Evolutionary conservation across 2,329 filamentous ascomycete genomes (phyloP).

Genomic region (Xylaria digitata): DNA sequence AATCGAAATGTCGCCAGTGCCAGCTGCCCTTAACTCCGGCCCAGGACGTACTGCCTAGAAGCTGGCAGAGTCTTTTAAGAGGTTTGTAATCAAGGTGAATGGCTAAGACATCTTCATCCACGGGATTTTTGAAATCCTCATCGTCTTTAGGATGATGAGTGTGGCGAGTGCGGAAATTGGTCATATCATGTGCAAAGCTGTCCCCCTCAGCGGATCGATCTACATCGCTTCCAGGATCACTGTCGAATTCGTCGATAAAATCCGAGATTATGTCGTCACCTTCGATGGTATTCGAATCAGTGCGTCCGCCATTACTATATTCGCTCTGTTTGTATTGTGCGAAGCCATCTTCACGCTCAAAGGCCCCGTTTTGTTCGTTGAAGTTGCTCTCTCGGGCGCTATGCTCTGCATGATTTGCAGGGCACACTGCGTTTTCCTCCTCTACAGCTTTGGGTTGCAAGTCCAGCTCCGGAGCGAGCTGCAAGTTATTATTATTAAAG

Average conservation of each 20-base stretch:
- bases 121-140: slow-evolving; percentile 39
- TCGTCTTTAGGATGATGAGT: slow-evolving; percentile 25
- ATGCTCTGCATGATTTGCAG: not conserved
- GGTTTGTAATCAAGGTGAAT: slow-evolving; percentile 37
- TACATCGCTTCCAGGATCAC: slow-evolving; percentile 32
- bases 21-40: slow-evolving; percentile 37
- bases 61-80: slow-evolving; percentile 37
- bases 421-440: not conserved
- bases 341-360: not conserved
- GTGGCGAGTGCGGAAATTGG: slow-evolving; percentile 38
- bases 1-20: slow-evolving; percentile 36
- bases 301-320: not conserved
- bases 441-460: not conserved
- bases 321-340: not conserved
- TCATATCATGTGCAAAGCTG: slow-evolving; percentile 44
- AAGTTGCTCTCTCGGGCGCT: not conserved
- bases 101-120: slow-evolving; percentile 38
- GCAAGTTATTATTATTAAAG: not conserved
- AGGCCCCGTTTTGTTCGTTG: not conserved
- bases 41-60: slow-evolving; percentile 43
- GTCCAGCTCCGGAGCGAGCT: not conserved
- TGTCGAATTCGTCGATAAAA: slow-evolving; percentile 31
- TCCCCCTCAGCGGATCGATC: slow-evolving; percentile 37
- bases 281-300: not conserved
- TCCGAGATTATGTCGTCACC: slow-evolving; percentile 20